Evolutionary conservation across 768 basidiomycete genomes (phyloP).

Genomic region (Lentinula raphanica): DNA sequence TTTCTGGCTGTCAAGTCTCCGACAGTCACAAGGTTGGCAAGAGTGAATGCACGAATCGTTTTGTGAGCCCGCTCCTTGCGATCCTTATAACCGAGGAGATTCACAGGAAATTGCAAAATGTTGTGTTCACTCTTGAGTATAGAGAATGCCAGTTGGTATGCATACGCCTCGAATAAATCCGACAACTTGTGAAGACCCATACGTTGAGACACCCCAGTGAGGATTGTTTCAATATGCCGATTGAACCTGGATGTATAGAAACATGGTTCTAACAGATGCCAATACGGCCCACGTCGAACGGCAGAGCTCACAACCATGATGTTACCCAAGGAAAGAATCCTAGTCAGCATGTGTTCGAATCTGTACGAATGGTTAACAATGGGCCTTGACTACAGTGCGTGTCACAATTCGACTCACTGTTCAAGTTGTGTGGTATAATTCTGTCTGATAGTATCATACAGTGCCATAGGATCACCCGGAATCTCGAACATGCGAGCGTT

Average conservation of each 20-base stretch:
- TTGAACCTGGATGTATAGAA: slow-evolving; percentile 31
- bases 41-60: slow-evolving; percentile 62
- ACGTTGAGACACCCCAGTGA: slow-evolving; percentile 57
- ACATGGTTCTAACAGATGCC: slow-evolving; percentile 78
- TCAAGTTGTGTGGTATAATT: slow-evolving; percentile 40
- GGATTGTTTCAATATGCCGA: slow-evolving; percentile 41
- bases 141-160: slow-evolving; percentile 68
- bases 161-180: slow-evolving; percentile 72
- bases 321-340: slow-evolving; percentile 66
- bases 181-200: slow-evolving; percentile 61
- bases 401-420: slow-evolving; percentile 35
- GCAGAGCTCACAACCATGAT: slow-evolving; percentile 74
- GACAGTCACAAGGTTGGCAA: slow-evolving; percentile 53
- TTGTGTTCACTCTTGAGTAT: slow-evolving; percentile 48
- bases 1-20: slow-evolving; percentile 22
- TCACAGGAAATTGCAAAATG: slow-evolving; percentile 59
- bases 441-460: slow-evolving; percentile 46
- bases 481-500: slow-evolving; percentile 54
- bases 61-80: slow-evolving; percentile 62
- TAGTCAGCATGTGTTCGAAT: slow-evolving; percentile 72
- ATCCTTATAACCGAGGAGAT: slow-evolving; percentile 70
- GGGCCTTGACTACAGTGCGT: background rate
- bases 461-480: slow-evolving; percentile 26
- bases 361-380: slow-evolving; percentile 33
- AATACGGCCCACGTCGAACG: slow-evolving; percentile 77